Base-by-base conservation (phyloP, 2,329 filamentous ascomycete species). In the Neofusicoccum kwambonambiense region DNA sequence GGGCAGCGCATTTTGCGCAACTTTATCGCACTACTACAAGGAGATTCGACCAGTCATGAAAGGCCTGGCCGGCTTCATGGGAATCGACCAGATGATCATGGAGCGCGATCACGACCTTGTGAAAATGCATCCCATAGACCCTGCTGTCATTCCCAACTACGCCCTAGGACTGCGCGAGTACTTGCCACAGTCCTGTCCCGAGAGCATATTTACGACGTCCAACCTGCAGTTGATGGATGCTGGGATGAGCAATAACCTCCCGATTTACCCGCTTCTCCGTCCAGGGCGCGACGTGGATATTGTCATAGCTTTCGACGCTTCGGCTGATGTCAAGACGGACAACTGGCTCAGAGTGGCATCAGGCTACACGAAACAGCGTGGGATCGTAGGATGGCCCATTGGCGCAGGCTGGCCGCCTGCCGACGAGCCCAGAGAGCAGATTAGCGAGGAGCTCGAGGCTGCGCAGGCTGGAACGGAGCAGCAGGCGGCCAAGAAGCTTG, bases 211-310 rank as follows among this genome's bases (percentile, higher is more conserved):
- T 71, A 82, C 86, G 17, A 84, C 83, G 13, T 83, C 89, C 50
- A 90, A 96, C 74, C 74, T 83, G 42, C 78, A 82, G 64, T 76
- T 84, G 15, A 98, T 97, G 93, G 95, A 99, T 76, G 93, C 95
- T 1, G 95, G 95, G 58, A 99, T 99, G 95, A 96, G 91, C 69
- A 98, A 99, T 75, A 99, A 99, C 73, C 83, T 99, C 8, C 95
- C 95, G 1, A 93, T 98, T 47, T 99, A 99, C 75, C 95, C 95
- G 0, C 84, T 98, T 3, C 87, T 99, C 17, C 88, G 95, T 11
- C 92, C 92, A 0, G 94, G 93, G 2, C 86, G 95, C 41, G 86
- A 96, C 64, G 89, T 99, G 5, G 95, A 99, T 71, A 85, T 99
- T 49, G 82, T 98, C 51, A 86, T 99, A 51, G 92, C 93, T 3